Conservation (phyloP, 208 protist species). For the Leishmania braziliensis region DNA sequence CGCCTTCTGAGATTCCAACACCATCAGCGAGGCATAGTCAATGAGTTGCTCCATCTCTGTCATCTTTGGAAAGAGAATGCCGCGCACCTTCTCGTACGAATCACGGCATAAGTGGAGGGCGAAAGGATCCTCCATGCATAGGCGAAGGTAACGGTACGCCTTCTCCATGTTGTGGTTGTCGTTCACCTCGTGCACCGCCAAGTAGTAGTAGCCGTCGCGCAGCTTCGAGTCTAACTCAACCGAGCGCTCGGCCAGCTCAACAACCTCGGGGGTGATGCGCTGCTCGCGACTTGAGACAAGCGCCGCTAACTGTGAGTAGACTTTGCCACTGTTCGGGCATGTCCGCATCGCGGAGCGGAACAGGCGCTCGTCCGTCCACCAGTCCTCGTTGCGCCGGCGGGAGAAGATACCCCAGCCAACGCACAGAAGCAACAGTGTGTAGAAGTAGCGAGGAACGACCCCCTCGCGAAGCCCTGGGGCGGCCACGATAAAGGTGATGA, state of each 20-base stretch:
- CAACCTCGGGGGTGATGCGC: conserved; percentile 26
- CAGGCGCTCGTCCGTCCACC: conserved; percentile 45
- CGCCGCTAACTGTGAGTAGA: conserved; percentile 31
- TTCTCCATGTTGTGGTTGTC: conserved; percentile 23
- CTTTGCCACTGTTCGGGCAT: conserved; percentile 66
- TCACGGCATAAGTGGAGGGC: conserved; percentile 30
- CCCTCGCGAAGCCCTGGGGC: conserved; percentile 15
- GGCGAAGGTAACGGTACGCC: conserved; percentile 39
- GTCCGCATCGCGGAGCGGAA: conserved; percentile 43
- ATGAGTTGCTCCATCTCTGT: conserved; percentile 36
- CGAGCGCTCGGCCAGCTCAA: conserved; percentile 30
- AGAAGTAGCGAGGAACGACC: conserved; percentile 16
- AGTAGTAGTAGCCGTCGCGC: conserved; percentile 45
- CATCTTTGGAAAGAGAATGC: conserved; percentile 38
- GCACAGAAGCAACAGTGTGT: conserved; percentile 32
- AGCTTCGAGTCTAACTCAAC: conserved; percentile 40
- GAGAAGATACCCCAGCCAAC: conserved; percentile 42
- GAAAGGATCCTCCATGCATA: conserved; percentile 41
- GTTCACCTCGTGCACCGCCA: conserved; percentile 41
- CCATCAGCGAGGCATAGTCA: conserved; percentile 35
- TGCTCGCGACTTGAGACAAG: conserved; percentile 21
- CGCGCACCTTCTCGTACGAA: conserved; percentile 26
- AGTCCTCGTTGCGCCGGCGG: conserved; percentile 46
- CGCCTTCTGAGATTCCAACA: conserved; percentile 33
- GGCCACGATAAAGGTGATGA: conserved; percentile 29